Evolutionary conservation across 2,329 filamentous ascomycete genomes (phyloP).

Genomic region (Fusarium sambucinum): DNA sequence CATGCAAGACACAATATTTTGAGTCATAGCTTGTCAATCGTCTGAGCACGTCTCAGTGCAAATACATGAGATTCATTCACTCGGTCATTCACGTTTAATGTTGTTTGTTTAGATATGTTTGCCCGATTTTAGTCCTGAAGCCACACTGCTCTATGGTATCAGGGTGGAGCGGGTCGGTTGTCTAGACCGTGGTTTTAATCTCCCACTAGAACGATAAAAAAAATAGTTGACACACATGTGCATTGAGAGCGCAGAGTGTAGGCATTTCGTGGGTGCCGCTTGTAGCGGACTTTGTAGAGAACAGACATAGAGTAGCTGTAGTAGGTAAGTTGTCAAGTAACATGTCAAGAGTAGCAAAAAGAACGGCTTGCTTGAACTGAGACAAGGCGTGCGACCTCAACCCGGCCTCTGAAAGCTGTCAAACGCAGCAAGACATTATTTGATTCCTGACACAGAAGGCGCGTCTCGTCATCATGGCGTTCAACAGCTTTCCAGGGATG

Average conservation of each 20-base stretch:
- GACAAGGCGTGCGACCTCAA: slow-evolving; percentile 22
- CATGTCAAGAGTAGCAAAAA: slow-evolving; percentile 26
- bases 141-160: slow-evolving; percentile 68
- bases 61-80: slow-evolving; percentile 16
- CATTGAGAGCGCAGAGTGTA: slow-evolving; percentile 70
- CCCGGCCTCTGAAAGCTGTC: slow-evolving; percentile 9
- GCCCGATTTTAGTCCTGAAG: slow-evolving; percentile 74
- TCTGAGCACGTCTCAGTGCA: slow-evolving; percentile 11
- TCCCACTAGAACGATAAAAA: slow-evolving; percentile 70
- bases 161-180: slow-evolving; percentile 76
- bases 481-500: slow-evolving; percentile 20
- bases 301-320: background rate
- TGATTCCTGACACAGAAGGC: background rate
- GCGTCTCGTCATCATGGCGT: slow-evolving; percentile 24
- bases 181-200: slow-evolving; percentile 73
- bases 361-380: slow-evolving; percentile 2
- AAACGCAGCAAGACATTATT: slow-evolving; percentile 3
- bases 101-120: slow-evolving; percentile 51
- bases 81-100: slow-evolving; percentile 9
- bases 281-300: slow-evolving; percentile 35
- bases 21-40: slow-evolving; percentile 1
- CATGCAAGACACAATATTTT: background rate
- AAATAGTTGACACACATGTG: slow-evolving; percentile 70
- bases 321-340: slow-evolving; percentile 6
- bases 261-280: slow-evolving; percentile 67